These are phyloP conservation scores for Tricholoma saponaceum DNA, from an alignment of 768 basidiomycete genomes.

Conservation along the genomic window DNA sequence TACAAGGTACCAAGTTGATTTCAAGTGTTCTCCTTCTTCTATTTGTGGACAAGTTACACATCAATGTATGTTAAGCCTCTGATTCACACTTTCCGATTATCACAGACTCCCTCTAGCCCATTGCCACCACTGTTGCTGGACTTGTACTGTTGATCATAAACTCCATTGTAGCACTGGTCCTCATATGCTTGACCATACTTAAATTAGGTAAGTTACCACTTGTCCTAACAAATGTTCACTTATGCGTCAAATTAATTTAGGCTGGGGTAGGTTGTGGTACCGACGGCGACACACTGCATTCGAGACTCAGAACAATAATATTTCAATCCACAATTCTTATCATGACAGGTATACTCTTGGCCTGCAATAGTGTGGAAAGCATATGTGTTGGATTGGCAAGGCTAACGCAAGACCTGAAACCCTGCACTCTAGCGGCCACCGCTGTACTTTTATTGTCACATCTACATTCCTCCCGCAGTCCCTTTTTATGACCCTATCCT, in stretches of 20 bases:
- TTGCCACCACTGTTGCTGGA: background rate
- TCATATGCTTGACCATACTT: background rate
- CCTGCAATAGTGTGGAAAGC: no score
- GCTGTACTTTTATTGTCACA: no score
- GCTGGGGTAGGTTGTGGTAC: background rate
- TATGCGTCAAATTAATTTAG: background rate
- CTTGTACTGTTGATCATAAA: background rate
- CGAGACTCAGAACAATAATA: no score
- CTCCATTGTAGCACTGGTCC: background rate
- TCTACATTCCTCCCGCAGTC: no score
- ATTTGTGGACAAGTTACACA: background rate
- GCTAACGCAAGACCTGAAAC: no score
- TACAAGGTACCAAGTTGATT: background rate
- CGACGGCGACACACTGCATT: background rate
- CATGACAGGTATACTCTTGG: no score
- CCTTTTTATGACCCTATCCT: no score
- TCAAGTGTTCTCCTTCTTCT: background rate
- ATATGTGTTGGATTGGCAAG: no score
- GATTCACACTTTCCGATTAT: background rate
- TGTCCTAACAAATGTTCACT: background rate
- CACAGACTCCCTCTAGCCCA: background rate
- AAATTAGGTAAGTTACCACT: background rate
- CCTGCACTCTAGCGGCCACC: no score
- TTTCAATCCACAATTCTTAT: no score
- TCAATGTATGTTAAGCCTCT: background rate